Evolutionary conservation across 2,329 filamentous ascomycete species (phyloP), one percentile per base, ranked within the genome.

Genomic region (Calonectria henricotiae): DNA sequence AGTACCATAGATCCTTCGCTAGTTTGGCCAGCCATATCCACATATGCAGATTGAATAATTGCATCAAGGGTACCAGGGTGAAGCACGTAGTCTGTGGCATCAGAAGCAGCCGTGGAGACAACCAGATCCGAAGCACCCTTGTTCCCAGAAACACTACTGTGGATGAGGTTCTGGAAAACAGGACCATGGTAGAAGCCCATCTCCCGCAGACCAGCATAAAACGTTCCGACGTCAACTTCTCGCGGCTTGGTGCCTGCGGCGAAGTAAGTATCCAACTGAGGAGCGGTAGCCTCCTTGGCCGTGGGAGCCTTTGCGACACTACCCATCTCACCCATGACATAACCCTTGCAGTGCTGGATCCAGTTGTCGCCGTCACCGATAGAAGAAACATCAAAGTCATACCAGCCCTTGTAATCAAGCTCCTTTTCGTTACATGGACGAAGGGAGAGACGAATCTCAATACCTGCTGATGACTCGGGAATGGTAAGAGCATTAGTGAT

Each of bases 331-430:
- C n/a, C 51, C 32, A 58, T 15, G 13, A 58, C 51, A 39, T 58
- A 58, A 17, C 51, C 51, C 32, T 58, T 58, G 35, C 51, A 58
- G 23, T 58, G 51, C 20, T 37, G 51, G 5, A 37, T 58, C 51
- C 51, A 58, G 23, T 58, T 58, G n/a, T 58, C 51, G 8, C 51
- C 35, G 6, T 58, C 32, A 2, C 32, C 32, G 20, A 58, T 58
- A 6, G 51, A 58, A n/a, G 51, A 58, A 17, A 58, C 51, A 12
- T 58, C 51, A 58, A 58, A 58, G 12, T 58, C 51, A 17, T 58
- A 58, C 51, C 51, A 58, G 20, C 51, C 32, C 15, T 58, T 37
- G 12, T 23, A 39, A 39, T 58, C 51, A 15, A 58, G 51, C 6
- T 58, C 51, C 30, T 58, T 58, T 3, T 58, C 51, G 20, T 30